Base-by-base conservation (phyloP, 108 stramenopile species). In the Pseudonitzschia pungens region DNA sequence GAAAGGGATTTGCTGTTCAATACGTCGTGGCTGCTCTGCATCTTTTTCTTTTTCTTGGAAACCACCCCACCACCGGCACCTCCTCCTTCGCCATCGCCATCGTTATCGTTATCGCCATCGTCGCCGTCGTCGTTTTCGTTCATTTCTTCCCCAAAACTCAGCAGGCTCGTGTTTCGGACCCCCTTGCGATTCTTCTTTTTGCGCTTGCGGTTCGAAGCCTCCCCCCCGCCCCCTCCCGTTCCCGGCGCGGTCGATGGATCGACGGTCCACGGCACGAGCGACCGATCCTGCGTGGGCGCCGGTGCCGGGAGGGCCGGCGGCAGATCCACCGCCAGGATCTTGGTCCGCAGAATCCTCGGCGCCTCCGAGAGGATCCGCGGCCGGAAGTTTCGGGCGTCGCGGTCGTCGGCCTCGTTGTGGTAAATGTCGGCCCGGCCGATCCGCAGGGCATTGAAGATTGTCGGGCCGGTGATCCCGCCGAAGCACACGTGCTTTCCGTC, bases 401-500 rank as follows among this genome's bases (percentile, higher is more conserved):
- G 92, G 41, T 90, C 83, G 29, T 58, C 14, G 45, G 42, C 42
- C n/a, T 55, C 54, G 32, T 62, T 33, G 60, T 31, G 26, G 36
- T 40, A 40, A 8, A 86, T 78, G 40, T 92, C 92, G 14, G 84
- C 84, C 31, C 87, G 87, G 8, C 95, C 96, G 50, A 97, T 95
- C 8, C 96, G 80, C 44, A 97, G 68, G 15, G 94, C 91, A 79
- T 99, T 99, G 81, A 96, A 99, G 27, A 97, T 83, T 36, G 98
- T 97, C 43, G 93, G 88, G 4, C 97, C 97, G 3, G 84, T 78
- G 33, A 96, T 77, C 50, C 92, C 93, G 48, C 97, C 97, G 69
- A 96, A 95, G 32, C 96, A 81, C 27, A 96, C 96, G 74, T 98
- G 94, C 72, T 98, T 92, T 2, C 88, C 87, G 82, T 98, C 88